These are phyloP conservation scores for Thelonectria blattea DNA, from an alignment of 2,329 filamentous ascomycete species.

Conservation along the genomic window DNA sequence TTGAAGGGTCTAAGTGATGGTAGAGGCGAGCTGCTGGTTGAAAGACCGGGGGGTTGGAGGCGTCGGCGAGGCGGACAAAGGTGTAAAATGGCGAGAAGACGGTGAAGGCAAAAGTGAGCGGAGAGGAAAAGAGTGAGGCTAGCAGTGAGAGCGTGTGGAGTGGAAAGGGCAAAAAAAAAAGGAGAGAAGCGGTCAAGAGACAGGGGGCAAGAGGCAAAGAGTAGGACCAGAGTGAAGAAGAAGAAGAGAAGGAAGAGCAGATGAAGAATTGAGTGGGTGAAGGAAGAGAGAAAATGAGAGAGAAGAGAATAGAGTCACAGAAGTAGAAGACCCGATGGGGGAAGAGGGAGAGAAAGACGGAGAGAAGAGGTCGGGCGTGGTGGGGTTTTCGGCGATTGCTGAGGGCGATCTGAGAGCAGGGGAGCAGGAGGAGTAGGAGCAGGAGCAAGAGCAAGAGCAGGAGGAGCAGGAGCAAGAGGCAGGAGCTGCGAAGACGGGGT, in stretches of 20 bases:
- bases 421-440: background rate
- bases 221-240: constrained; percentile 2
- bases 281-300: constrained; percentile 29
- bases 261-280: constrained; percentile 2
- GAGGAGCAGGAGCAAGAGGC: constrained; percentile 1
- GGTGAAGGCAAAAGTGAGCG: constrained; percentile 23
- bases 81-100: constrained; percentile 24
- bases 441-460: background rate
- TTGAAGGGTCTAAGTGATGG: constrained; percentile 15
- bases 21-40: constrained; percentile 26
- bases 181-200: constrained; percentile 19
- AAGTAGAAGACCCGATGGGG: background rate
- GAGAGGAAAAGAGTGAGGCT: constrained; percentile 8
- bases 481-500: background rate
- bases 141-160: constrained; percentile 8
- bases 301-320: constrained; percentile 1
- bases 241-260: constrained; percentile 18
- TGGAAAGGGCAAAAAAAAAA: background rate
- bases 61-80: constrained; percentile 30
- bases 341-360: constrained; percentile 32
- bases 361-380: constrained; percentile 39
- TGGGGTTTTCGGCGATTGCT: constrained; percentile 12
- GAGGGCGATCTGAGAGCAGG: constrained; percentile 9
- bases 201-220: constrained; percentile 20
- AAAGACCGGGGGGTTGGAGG: constrained; percentile 24